Evolutionary conservation across 129 eudicot species (phyloP), one percentile per base, ranked within the genome.

Genomic region (Scalesia atractyloides): DNA sequence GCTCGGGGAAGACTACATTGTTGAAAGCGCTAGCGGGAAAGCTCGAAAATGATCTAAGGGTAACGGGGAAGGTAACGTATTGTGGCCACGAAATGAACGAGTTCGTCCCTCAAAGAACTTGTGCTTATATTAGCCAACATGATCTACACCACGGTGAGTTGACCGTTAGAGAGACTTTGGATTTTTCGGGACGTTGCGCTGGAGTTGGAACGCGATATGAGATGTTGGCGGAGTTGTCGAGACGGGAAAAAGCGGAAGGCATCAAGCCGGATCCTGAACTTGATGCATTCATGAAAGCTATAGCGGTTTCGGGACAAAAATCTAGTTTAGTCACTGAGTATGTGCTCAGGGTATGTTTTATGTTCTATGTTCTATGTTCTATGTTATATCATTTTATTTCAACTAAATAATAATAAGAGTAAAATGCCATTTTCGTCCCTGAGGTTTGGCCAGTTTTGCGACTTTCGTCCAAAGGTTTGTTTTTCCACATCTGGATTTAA

Each of bases 231-330:
- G 96, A 90, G 41, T 34, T 90, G 54, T 81, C 94, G 0, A 87
- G 96, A 73, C 53, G 96, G 66, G 91, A 90, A 74, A 90, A 83
- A 26, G 82, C 76, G 20, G 69, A 73, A n/a, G 89, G 96, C 15
- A 90, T 90, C 9, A 90, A 90, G 69, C 96, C 94, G 12, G 96
- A 90, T 69, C 74, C 91, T 4, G 94, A 90, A 73, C 87, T 90
- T 62, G 96, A 90, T 66, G 94, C 96, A 19, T 90, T 90, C 78
- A 85, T 90, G 96, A 90, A 90, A 79, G 85, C 91, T 63, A 90
- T 80, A 26, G 76, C 96, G 36, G 65, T 90, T 49, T 77, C 91
- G 4, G 96, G 96, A 20, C 94, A 90, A 73, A 74, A 87, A 71
- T 75, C 88, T 74, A 87, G 88, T 73, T 79, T 90, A 78, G 84